phyloP scores from a whole-genome alignment of 2,329 filamentous ascomycete genomes.

The Cadophora malorum region DNA sequence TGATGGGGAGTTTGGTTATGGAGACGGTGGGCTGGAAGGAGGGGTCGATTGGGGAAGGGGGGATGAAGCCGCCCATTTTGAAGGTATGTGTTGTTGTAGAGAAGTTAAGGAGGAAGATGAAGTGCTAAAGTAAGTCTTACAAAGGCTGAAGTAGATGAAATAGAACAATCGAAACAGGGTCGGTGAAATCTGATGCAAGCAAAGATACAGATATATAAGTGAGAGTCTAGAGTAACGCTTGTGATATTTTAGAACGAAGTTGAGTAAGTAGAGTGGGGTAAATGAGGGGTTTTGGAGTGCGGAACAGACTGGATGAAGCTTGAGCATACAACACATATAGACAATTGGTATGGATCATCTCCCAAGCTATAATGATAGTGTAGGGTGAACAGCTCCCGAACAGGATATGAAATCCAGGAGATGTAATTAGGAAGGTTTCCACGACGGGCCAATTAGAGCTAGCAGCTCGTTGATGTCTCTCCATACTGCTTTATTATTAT shows the following conservation, averaged over 20 bases:
- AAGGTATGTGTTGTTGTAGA: background rate
- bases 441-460: conserved; percentile 4
- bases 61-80: conserved; percentile 14
- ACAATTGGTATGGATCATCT: background rate
- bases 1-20: conserved; percentile 1
- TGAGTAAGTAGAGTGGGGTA: conserved; percentile 11
- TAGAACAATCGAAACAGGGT: too few relatives aligned
- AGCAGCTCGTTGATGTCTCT: background rate
- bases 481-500: background rate
- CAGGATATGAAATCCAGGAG: conserved; percentile 2
- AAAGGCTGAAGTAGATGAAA: background rate
- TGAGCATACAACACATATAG: background rate
- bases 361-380: too few relatives aligned
- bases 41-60: conserved; percentile 12
- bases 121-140: background rate
- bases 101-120: background rate
- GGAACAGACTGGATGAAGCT: background rate
- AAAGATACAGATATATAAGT: background rate
- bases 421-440: background rate
- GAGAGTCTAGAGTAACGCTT: background rate
- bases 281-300: background rate
- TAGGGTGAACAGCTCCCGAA: background rate
- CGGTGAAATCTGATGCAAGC: background rate
- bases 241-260: conserved; percentile 1
- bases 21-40: conserved; percentile 2